These are phyloP conservation scores for Talaromyces ruber DNA, from an alignment of 495 filamentous ascomycete species.

Conservation along the genomic window DNA sequence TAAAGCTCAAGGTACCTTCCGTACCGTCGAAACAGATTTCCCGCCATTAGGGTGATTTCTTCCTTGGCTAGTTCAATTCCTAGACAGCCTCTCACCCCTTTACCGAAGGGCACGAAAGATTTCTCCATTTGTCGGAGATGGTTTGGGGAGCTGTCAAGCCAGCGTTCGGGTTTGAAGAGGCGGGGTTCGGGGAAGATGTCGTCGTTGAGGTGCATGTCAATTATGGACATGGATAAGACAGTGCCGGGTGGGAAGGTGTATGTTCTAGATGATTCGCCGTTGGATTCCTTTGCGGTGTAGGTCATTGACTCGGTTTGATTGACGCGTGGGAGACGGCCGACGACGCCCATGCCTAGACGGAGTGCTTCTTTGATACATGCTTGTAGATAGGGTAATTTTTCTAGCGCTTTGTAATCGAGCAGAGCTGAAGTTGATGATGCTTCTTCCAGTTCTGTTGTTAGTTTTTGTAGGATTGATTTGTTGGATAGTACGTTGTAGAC, in stretches of 20 bases:
- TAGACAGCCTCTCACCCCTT: slow-evolving; percentile 23
- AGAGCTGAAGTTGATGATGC: slow-evolving; percentile 5
- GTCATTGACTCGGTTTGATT: slow-evolving; percentile 14
- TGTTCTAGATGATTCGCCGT: slow-evolving; percentile 5
- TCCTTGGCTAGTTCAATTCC: slow-evolving; percentile 35
- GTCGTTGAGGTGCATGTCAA: slow-evolving; percentile 20
- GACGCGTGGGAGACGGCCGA: slow-evolving; percentile 6
- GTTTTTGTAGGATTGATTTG: slow-evolving; percentile 12
- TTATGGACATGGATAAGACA: slow-evolving; percentile 24
- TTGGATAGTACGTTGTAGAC: slow-evolving; percentile 18
- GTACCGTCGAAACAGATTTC: slow-evolving; percentile 33
- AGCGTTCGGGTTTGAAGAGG: slow-evolving; percentile 36
- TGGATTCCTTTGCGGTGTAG: background rate
- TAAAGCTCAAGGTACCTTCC: slow-evolving; percentile 9
- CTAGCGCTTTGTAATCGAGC: slow-evolving; percentile 13
- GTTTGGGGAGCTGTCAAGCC: slow-evolving; percentile 16
- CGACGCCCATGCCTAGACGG: slow-evolving; percentile 3
- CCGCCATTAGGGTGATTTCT: slow-evolving; percentile 36
- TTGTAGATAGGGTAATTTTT: slow-evolving; percentile 28
- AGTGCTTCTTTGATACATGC: slow-evolving; percentile 32
- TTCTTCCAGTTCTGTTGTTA: slow-evolving; percentile 17
- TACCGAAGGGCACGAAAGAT: slow-evolving; percentile 20
- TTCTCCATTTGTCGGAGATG: slow-evolving; percentile 13
- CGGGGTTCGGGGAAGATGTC: slow-evolving; percentile 24
- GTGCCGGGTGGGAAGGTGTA: slow-evolving; percentile 23